Base-by-base conservation (phyloP, 2,329 filamentous ascomycete species). In the Verticillium nonalfalfae region DNA sequence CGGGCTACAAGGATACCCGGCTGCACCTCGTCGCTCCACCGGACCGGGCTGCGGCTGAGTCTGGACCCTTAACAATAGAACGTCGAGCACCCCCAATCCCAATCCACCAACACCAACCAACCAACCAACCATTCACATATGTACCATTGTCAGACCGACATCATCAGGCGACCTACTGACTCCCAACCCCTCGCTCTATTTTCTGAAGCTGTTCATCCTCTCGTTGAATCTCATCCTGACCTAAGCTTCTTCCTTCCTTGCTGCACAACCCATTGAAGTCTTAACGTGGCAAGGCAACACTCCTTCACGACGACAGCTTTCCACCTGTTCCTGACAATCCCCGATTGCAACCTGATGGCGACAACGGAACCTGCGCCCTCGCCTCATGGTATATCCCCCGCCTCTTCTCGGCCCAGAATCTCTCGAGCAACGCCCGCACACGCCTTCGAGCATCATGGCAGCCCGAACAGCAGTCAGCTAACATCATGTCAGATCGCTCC, bases 401-500 rank as follows among this genome's bases (percentile, higher is more conserved):
- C 26, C 39, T 61, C 52, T 21, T 26, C 18, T n/a, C 18, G 7
- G 26, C 18, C 4, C 15, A 18, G 1, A 14, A 15, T n/a, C 45
- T 21, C 21, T 21, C 45, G 18, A 52, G 4, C 11, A n/a, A 6
- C 15, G 1, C 7, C 36, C 45, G 18, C 7, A 52, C 18, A 18
- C n/a, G 15, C 7, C n/a, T 21, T 18, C 45, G 15, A 9, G n/a
- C 39, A 36, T 45, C 7, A 52, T 10, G 21, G 18, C 45, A 52
- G 21, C 7, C 18, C 35, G 26, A 36, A 7, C 6, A 13, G 35
- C 35, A 36, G 45, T 18, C 45, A 9, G 60, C 76, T 78, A 69
- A 78, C 69, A 60, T 57, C 11, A 72, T 76, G 65, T 68, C 76
- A 93, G 90, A 93, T 74, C 85, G 87, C 67, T 81, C 87, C 67